Percentiles rank a stretch among this genome's conserved stretches.
These are phyloP conservation scores for Dipodascus albidus DNA, from an alignment of 805 yeast genomes.

Conservation along the genomic window DNA sequence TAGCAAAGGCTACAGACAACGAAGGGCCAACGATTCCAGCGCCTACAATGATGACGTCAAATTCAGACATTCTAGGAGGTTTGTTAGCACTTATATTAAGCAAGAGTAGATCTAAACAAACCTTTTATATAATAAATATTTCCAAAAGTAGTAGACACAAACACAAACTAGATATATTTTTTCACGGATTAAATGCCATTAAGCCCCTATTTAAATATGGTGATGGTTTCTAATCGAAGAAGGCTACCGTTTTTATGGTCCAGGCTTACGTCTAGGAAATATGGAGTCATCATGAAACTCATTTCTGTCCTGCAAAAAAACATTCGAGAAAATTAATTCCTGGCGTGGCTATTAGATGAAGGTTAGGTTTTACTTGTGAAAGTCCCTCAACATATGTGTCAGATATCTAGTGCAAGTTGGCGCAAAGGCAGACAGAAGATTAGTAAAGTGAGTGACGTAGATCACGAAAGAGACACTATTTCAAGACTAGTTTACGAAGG, in stretches of 20 bases:
- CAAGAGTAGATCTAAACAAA: no score
- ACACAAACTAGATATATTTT: no score
- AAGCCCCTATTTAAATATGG: not conserved
- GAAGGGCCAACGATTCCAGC: slow-evolving; percentile 98
- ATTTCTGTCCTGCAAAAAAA: not conserved
- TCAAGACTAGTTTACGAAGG: not conserved
- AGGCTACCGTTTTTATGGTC: no score
- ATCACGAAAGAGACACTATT: no score
- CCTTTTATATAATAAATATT: no score
- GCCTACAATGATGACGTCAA: slow-evolving; percentile 87
- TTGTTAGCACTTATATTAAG: no score
- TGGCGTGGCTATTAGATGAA: not conserved
- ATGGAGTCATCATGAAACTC: not conserved
- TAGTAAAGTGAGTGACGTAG: no score
- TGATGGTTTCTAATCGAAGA: not conserved
- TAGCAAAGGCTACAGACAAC: slow-evolving; percentile 78
- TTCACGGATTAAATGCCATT: not conserved
- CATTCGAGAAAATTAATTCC: not conserved
- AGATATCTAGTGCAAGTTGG: no score
- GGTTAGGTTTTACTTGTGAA: slow-evolving; percentile 1
- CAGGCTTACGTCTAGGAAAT: no score
- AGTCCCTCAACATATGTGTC: not conserved
- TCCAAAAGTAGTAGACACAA: no score
- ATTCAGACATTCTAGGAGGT: slow-evolving; percentile 20
- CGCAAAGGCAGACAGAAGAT: no score